phyloP scores from a whole-genome alignment of 1,139 yeast genomes.

The Pichia sp. region DNA sequence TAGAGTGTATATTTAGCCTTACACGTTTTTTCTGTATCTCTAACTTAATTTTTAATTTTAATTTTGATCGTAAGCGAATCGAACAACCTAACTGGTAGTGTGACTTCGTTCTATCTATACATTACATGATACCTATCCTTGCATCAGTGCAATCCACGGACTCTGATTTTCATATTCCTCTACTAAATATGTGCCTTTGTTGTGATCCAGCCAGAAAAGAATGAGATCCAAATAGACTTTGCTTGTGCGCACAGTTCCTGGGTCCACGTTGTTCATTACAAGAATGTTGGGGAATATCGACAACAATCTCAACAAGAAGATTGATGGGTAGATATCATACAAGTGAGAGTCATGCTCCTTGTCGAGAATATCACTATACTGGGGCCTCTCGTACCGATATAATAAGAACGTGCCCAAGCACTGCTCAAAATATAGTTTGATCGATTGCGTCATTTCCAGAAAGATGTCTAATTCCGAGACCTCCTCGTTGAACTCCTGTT shows the following conservation, averaged over 20 bases:
- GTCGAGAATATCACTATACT: conserved; percentile 51
- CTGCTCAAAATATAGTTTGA: conserved; percentile 72
- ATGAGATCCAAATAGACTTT: conserved; percentile 52
- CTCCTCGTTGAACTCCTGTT: conserved; percentile 27
- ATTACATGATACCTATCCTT: conserved; percentile 7
- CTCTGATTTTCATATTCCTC: conserved; percentile 50
- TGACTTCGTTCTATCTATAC: not conserved
- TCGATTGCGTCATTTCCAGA: conserved; percentile 64
- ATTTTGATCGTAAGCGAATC: not conserved
- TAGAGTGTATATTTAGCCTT: conserved; percentile 13
- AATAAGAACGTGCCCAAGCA: conserved; percentile 67
- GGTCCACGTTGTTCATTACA: conserved; percentile 77
- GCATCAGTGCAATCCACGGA: conserved; percentile 35
- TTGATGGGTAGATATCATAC: conserved; percentile 55
- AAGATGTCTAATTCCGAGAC: conserved; percentile 47
- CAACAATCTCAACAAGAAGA: conserved; percentile 54
- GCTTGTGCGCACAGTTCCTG: conserved; percentile 58
- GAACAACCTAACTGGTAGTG: not conserved
- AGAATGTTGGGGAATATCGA: conserved; percentile 78
- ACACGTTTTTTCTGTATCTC: not conserved
- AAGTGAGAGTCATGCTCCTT: conserved; percentile 19
- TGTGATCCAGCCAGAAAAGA: conserved; percentile 42
- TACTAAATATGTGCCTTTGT: conserved; percentile 46
- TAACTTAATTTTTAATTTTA: too few species aligned
- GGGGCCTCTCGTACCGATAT: conserved; percentile 82